These are phyloP conservation scores for Anthracocystis walkeri DNA, from an alignment of 1,284 basidiomycete species.

Conservation along the genomic window DNA sequence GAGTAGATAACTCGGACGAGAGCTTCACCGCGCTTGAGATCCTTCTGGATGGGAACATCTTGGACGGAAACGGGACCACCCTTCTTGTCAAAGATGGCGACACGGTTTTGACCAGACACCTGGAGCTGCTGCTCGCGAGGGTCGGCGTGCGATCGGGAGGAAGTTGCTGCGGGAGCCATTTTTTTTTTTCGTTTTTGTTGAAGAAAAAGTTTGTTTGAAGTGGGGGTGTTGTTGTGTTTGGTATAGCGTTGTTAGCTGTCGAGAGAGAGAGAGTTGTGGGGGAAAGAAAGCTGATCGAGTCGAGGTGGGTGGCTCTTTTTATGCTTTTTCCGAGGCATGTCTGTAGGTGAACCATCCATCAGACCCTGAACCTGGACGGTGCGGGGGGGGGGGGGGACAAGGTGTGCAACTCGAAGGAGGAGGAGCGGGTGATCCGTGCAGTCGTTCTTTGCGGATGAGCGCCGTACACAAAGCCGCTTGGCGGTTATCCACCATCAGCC, in stretches of 20 bases:
- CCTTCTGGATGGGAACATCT: slow-evolving; percentile 73
- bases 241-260: neutral
- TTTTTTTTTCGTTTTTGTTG: slow-evolving; percentile 6
- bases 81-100: slow-evolving; percentile 59
- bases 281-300: neutral
- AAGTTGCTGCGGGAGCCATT: slow-evolving; percentile 50
- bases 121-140: slow-evolving; percentile 54
- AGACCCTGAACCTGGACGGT: neutral
- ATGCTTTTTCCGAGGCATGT: slow-evolving; percentile 1
- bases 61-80: slow-evolving; percentile 55
- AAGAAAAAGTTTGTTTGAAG: neutral
- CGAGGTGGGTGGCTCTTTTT: neutral
- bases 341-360: too few species aligned
- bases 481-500: neutral
- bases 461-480: neutral
- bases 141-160: slow-evolving; percentile 30
- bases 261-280: neutral
- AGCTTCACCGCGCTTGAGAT: slow-evolving; percentile 83
- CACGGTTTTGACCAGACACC: slow-evolving; percentile 45
- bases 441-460: slow-evolving; percentile 7
- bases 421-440: slow-evolving; percentile 7
- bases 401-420: neutral
- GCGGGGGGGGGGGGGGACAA: neutral
- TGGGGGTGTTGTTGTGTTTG: neutral
- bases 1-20: slow-evolving; percentile 77